These are phyloP conservation scores for Physcomitrellopsis africana DNA, from an alignment of 225 moss, liverwort and hornwort genomes.

Conservation along the genomic window DNA sequence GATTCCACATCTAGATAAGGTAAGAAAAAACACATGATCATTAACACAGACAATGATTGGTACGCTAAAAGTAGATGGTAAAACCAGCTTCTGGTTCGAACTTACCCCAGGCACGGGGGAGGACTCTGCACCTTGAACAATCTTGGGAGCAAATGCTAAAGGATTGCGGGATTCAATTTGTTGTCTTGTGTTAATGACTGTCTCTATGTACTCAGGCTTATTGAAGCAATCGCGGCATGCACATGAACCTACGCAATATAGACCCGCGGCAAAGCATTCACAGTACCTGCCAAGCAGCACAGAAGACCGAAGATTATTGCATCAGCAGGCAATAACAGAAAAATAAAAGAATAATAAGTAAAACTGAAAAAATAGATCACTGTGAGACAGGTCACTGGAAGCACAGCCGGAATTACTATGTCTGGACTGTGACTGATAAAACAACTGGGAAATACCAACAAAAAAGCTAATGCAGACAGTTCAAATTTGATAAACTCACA, in stretches of 20 bases:
- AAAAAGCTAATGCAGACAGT: neutral
- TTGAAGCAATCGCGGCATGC: constrained; percentile 97
- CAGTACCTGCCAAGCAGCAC: constrained; percentile 71
- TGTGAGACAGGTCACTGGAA: too few species aligned
- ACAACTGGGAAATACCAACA: neutral
- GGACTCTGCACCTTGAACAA: constrained; percentile 77
- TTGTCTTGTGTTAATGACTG: constrained; percentile 71
- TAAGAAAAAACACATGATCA: neutral
- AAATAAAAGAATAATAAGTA: neutral
- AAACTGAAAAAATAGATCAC: neutral
- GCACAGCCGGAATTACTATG: too few species aligned
- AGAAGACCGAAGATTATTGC: neutral
- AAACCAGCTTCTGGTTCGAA: neutral
- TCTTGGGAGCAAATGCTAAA: constrained; percentile 94
- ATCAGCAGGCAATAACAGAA: constrained; percentile 8
- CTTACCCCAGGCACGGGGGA: constrained; percentile 79
- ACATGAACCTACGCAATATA: constrained; percentile 92
- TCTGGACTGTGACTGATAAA: too few species aligned
- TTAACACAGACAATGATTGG: neutral
- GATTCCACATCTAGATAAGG: constrained; percentile 14
- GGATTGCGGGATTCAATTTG: constrained; percentile 93
- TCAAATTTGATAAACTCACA: constrained; percentile 53
- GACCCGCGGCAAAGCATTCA: constrained; percentile 98
- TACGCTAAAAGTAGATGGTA: neutral
- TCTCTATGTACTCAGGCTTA: constrained; percentile 92